Conservation (phyloP, 495 filamentous ascomycete species). For the Collariella sp. region DNA sequence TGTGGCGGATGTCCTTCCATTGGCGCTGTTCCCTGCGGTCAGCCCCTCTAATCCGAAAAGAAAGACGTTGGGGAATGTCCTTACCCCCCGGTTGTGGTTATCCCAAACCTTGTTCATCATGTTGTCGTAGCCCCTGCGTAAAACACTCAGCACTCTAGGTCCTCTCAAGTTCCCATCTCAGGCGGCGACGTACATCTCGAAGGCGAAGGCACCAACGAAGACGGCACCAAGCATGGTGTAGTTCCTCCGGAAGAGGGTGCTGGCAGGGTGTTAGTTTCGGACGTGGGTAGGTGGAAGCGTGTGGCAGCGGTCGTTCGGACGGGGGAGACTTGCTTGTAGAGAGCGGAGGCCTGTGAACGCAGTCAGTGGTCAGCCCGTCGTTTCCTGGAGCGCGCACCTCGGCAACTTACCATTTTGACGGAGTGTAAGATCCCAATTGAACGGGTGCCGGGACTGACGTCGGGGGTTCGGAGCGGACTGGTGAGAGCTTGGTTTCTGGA, state of each 20-base stretch:
- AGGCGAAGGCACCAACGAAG: conserved; percentile 80
- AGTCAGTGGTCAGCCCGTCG: conserved; percentile 19
- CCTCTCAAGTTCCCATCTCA: background rate
- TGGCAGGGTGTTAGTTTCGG: conserved; percentile 37
- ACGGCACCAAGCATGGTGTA: conserved; percentile 74
- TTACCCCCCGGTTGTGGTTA: conserved; percentile 76
- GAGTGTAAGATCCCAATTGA: conserved; percentile 20
- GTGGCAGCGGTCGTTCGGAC: conserved; percentile 16
- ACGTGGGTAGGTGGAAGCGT: too few species aligned
- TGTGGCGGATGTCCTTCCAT: conserved; percentile 98
- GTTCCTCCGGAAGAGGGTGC: conserved; percentile 78
- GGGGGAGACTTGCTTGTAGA: conserved; percentile 80
- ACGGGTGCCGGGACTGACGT: conserved; percentile 13
- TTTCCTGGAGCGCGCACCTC: background rate
- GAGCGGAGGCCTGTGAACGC: conserved; percentile 35
- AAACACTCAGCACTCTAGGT: conserved; percentile 18
- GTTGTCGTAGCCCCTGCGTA: conserved; percentile 63
- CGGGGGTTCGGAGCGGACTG: conserved; percentile 7
- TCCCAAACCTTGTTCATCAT: conserved; percentile 82
- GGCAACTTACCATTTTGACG: conserved; percentile 32
- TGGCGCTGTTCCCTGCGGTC: conserved; percentile 59
- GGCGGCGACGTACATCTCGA: conserved; percentile 68
- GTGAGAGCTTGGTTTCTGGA: conserved; percentile 6
- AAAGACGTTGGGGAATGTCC: conserved; percentile 24
- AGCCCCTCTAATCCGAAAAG: conserved; percentile 16